Base-by-base conservation (phyloP, 1,284 basidiomycete genomes). In the Psilocybe mexicana region DNA sequence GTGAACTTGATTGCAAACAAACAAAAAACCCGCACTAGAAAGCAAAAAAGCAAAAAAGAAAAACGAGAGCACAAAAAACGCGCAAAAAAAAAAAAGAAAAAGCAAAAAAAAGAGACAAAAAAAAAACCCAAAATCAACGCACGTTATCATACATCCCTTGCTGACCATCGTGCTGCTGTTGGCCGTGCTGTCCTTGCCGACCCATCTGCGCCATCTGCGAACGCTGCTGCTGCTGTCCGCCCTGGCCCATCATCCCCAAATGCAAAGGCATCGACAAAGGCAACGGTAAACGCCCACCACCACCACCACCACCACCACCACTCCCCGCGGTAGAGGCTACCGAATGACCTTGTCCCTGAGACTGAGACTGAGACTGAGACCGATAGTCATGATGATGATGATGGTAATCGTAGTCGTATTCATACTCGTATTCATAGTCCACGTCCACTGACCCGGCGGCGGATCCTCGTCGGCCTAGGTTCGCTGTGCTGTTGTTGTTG, bases 211-310 rank as follows among this genome's bases (percentile, higher is more conserved):
- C 25, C 54, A 42, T 23, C 53, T 18, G 44, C 18, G 36, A 42
- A 26, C 53, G 51, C 6, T 58, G 52, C 5, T 38, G 46, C 61
- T 57, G 62, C 26, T 67, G 40, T 23, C 28, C 43, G 33, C 30
- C 51, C 51, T 6, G 14, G 43, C 18, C 28, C 54, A 43, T 23
- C 53, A 51, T 43, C 30, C 26, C 48, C 18, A 77, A 62, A 5
- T 78, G 79, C 23, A 80, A 74, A 61, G 80, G 77, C 8, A 73
- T 18, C 0, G 18, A 18, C 18, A 18, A 18, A 18, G 18, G 18
- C 18, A 18, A 18, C 18, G 18, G 18, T 18, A 18, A 18, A 18
- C 18, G 18, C 18, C 18, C 18, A 18, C 18, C 18, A 18, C 18
- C 18, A 18, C 18, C 18, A 1, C 18, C n/a, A n/a, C 18, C 18